Base-by-base conservation (phyloP, 129 eudicot species). In the Tagetes patula region DNA sequence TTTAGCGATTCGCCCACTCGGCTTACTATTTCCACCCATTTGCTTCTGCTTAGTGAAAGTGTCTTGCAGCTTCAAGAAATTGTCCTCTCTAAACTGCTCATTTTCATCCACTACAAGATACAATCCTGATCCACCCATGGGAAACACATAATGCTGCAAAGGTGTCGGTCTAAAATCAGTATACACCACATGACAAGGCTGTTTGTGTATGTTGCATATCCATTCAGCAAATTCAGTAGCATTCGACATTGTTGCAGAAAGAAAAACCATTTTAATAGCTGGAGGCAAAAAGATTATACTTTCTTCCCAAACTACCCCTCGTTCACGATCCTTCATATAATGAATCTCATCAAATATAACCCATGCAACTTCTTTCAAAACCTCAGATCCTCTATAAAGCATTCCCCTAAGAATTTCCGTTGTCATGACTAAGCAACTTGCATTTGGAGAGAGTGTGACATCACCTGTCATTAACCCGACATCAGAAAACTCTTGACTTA, bases 291-390 rank as follows among this genome's bases (percentile, higher is more conserved):
- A 95, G 40, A 95, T 88, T 10, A 95, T 95, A 80, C 96, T 95
- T 76, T 95, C 99, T 80, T 95, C 99, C 99, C 99, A 95, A 77
- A 95, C 99, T 43, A 95, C 99, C 42, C 99, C 99, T 74, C 99
- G 81, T 77, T 95, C 99, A 6, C 97, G 88, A 77, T 95, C 99
- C 86, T 88, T 95, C 99, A 95, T 95, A 61, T 95, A 95, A 69
- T 95, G 99, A 66, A 95, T 95, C 80, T 95, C 99, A 75, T 95
- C 99, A 65, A 95, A 95, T 75, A 95, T 90, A 74, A 95, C 99
- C 99, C 99, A 95, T n/a, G 99, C 97, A 74, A 95, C 97, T 76
- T 95, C 99, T 78, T 95, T 95, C 56, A 95, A 80, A 36, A 95
- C 96, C 87, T 95, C 99, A 0, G 99, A 95, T 58, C 99, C 99